Evolutionary conservation across 2,329 filamentous ascomycete species (phyloP), one percentile per base, ranked within the genome.

Genomic region (Stagonosporopsis chrysanthemi): DNA sequence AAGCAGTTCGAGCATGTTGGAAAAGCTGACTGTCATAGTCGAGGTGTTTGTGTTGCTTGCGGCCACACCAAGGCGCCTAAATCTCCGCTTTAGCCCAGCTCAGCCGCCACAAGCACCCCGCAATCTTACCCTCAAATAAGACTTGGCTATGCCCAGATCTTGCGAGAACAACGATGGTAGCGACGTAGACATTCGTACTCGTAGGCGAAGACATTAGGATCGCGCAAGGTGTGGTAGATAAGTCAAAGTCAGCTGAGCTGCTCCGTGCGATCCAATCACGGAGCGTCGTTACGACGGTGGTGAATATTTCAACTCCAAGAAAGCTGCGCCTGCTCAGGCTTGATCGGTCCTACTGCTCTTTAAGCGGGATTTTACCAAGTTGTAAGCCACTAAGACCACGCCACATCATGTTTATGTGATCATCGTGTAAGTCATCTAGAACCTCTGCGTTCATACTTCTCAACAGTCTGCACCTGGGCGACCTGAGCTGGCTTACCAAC

Each of bases 101-200:
- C 35, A 50, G 52, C 52, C 46, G 3, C 52, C 40, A 28, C 52
- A 22, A 24, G 14, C 12, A 45, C 40, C 46, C 52, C 41, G 29
- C 51, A 45, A 28, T 31, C 33, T 41, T 39, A 6, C 12, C 24
- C 17, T 33, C 9, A 19, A 23, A 22, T 14, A 12, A 14, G 11
- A 28, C 24, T 45, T 23, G 26, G 41, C 41, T n/a, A 2, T 23
- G 19, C 14, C 22, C 15, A 31, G 8, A 17, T 6, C 17, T 28
- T 14, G 11, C 22, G 39, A 8, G 3, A 26, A 17, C 7, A 9
- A 41, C 17, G 14, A 22, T 11, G 2, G 36, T 22, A 39, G 19
- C 36, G 36, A 22, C 17, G 8, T 7, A 22, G 14, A 14, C n/a
- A 33, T 4, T 33, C 14, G 31, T 33, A 6, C 17, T 39, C 17